phyloP scores from a whole-genome alignment of 805 yeast genomes.

The Wickerhamiella allomyrinae region DNA sequence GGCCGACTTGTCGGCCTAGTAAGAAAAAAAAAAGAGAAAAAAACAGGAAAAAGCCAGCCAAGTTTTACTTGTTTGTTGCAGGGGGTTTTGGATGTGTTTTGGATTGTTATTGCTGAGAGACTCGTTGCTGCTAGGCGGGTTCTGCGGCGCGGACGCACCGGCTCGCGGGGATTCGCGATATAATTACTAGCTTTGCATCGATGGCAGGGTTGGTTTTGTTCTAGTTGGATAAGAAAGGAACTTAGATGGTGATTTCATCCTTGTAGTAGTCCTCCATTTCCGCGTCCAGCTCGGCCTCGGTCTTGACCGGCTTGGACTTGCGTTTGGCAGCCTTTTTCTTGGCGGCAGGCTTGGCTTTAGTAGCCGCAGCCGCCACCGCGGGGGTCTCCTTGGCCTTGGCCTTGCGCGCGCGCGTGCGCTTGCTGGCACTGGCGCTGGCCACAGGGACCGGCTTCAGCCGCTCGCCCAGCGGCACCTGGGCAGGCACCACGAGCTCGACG shows the following conservation, averaged over 20 bases:
- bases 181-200: too few species aligned
- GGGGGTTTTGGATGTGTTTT: too few species aligned
- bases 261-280: conserved; percentile 91
- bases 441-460: conserved; percentile 35
- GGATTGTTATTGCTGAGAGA: too few species aligned
- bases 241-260: conserved; percentile 15
- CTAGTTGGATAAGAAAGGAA: neutral
- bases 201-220: too few species aligned
- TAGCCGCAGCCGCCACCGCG: conserved; percentile 5
- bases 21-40: too few species aligned
- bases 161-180: too few species aligned
- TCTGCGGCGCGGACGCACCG: too few species aligned
- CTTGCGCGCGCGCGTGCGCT: conserved; percentile 6
- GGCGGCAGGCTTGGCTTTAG: conserved; percentile 19
- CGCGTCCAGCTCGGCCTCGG: conserved; percentile 87
- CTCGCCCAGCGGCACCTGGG: conserved; percentile 62
- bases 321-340: conserved; percentile 17
- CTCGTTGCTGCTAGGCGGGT: too few species aligned
- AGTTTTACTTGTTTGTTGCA: too few species aligned
- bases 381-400: conserved; percentile 8
- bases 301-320: conserved; percentile 39
- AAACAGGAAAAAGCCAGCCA: too few species aligned
- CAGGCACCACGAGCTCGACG: conserved; percentile 52
- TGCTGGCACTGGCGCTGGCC: conserved; percentile 1
- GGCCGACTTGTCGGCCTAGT: too few species aligned